A percentile compares a stretch with the other conserved stretches of the same genome.
Evolutionary conservation across 768 basidiomycete species (phyloP).

Genomic region (Agrocybe pediades): DNA sequence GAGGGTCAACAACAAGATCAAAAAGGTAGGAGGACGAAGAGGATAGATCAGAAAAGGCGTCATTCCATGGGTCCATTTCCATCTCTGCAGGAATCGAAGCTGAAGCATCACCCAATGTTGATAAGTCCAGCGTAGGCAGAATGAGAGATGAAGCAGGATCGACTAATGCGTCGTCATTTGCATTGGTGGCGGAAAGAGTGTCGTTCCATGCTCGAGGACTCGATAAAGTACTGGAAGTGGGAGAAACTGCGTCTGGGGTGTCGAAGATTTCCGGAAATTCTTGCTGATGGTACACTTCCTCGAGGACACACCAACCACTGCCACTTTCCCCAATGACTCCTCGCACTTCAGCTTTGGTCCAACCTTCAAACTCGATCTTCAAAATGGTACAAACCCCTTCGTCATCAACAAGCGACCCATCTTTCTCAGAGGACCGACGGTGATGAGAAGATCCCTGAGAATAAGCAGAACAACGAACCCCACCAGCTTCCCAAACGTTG

Average conservation of each 20-base stretch:
- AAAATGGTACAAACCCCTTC: slow-evolving; percentile 67
- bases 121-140: slow-evolving; percentile 77
- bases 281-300: slow-evolving; percentile 46
- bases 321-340: slow-evolving; percentile 71
- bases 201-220: slow-evolving; percentile 19
- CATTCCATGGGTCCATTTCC: slow-evolving; percentile 35
- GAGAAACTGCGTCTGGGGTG: slow-evolving; percentile 19
- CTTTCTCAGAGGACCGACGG: background rate
- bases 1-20: slow-evolving; percentile 26
- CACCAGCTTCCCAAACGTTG: slow-evolving; percentile 65
- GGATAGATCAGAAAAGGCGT: slow-evolving; percentile 20
- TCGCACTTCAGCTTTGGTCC: slow-evolving; percentile 67
- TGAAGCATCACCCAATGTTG: slow-evolving; percentile 33
- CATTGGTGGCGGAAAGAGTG: slow-evolving; percentile 5
- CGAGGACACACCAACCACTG: slow-evolving; percentile 74
- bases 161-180: slow-evolving; percentile 19
- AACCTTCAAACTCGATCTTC: slow-evolving; percentile 72
- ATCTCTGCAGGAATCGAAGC: slow-evolving; percentile 20
- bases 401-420: slow-evolving; percentile 19
- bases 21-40: slow-evolving; percentile 22
- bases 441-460: slow-evolving; percentile 38
- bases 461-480: slow-evolving; percentile 63
- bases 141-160: slow-evolving; percentile 72
- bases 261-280: slow-evolving; percentile 22
- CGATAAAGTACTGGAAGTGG: slow-evolving; percentile 24